Evolutionary conservation across 768 basidiomycete genomes (phyloP).

Genomic region (Austroboletus festivus): DNA sequence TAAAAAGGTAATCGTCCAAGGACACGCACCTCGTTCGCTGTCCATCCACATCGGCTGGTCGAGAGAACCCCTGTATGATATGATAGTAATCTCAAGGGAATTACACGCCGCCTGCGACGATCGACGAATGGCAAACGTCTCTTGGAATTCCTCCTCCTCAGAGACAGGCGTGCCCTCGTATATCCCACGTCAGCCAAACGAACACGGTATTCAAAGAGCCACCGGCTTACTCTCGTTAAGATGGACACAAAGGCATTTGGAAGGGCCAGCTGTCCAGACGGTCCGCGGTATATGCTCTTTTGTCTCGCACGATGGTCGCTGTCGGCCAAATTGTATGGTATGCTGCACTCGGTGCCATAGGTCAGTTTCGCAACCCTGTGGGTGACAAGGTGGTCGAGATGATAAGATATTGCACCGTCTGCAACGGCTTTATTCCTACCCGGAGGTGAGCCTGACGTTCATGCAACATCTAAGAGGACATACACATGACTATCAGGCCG

Average conservation of each 20-base stretch:
- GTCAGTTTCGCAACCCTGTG: conserved; percentile 46
- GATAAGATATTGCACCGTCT: conserved; percentile 44
- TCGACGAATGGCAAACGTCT: conserved; percentile 32
- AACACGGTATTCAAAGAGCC: not conserved
- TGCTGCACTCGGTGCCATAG: conserved; percentile 43
- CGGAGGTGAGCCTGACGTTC: conserved; percentile 9
- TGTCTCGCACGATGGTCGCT: conserved; percentile 41
- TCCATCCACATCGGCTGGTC: conserved; percentile 34
- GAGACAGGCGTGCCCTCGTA: conserved; percentile 43
- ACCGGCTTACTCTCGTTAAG: conserved; percentile 35
- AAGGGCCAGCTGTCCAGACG: conserved; percentile 38
- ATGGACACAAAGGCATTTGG: conserved; percentile 43
- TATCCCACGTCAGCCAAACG: not conserved
- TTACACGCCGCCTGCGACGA: conserved; percentile 22
- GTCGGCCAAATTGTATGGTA: conserved; percentile 34
- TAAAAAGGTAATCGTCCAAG: not conserved
- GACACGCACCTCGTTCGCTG: conserved; percentile 27
- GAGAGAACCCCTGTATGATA: conserved; percentile 31
- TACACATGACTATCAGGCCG: conserved; percentile 56
- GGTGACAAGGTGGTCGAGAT: conserved; percentile 47
- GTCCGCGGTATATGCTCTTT: conserved; percentile 30
- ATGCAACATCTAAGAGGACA: conserved; percentile 17
- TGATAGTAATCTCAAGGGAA: conserved; percentile 22
- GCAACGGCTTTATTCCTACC: conserved; percentile 49
- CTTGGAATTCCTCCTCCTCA: conserved; percentile 44